These are phyloP conservation scores for Paxillus involutus DNA, from an alignment of 768 basidiomycete species.

Conservation along the genomic window DNA sequence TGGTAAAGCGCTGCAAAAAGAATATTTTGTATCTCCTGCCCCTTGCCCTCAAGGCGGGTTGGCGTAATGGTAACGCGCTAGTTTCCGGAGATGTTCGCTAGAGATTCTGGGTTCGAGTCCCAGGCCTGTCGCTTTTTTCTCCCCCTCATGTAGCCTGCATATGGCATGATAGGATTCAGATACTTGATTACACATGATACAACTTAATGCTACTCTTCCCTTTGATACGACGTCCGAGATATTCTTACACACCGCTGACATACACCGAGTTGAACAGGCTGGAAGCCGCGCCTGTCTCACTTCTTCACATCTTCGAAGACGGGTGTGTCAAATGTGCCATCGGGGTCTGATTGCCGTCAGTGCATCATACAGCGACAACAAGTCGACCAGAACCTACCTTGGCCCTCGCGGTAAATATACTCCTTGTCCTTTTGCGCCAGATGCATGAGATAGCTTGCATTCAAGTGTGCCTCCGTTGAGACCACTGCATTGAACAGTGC, in stretches of 20 bases:
- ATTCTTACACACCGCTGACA: conserved; percentile 4
- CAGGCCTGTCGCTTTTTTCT: conserved; percentile 51
- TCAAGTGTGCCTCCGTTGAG: conserved; percentile 56
- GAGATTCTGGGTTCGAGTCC: conserved; percentile 65
- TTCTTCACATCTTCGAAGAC: conserved; percentile 28
- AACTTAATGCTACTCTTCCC: too few relatives aligned
- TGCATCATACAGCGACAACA: neutral
- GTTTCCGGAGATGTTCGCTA: conserved; percentile 52
- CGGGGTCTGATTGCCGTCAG: conserved; percentile 27
- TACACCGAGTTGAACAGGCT: neutral
- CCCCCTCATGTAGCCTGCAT: neutral
- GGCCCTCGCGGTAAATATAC: conserved; percentile 58
- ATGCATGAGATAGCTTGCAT: conserved; percentile 59
- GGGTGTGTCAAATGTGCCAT: conserved; percentile 45
- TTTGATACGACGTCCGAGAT: too few relatives aligned
- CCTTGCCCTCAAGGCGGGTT: conserved; percentile 39
- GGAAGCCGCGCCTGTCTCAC: neutral
- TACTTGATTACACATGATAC: too few relatives aligned
- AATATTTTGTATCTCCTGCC: neutral
- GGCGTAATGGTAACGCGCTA: conserved; percentile 67
- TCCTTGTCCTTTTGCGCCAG: conserved; percentile 59
- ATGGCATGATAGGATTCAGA: too few relatives aligned
- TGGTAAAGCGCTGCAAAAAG: conserved; percentile 4
- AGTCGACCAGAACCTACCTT: conserved; percentile 38
- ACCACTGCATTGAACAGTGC: conserved; percentile 52